Conservation (phyloP, 495 filamentous ascomycete species). For the Daldinia grandis region DNA sequence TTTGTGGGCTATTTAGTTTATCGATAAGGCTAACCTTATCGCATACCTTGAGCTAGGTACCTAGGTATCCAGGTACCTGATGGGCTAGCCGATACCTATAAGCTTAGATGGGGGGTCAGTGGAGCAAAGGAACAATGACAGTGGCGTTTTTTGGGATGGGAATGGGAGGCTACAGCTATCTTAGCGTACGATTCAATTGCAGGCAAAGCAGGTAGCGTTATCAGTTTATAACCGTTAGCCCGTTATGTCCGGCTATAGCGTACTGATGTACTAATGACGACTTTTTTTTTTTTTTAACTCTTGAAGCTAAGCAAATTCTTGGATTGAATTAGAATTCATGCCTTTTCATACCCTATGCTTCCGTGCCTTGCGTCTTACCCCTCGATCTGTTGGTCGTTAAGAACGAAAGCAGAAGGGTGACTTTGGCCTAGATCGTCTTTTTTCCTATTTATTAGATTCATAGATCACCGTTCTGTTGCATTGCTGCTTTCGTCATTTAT, state of each 20-base stretch:
- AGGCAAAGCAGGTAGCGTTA: constrained; percentile 12
- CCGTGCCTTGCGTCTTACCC: constrained; percentile 7
- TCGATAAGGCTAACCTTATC: constrained; percentile 42
- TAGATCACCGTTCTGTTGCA: constrained; percentile 14
- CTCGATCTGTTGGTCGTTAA: constrained; percentile 17
- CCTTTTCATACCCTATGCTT: constrained; percentile 13
- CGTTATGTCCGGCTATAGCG: constrained; percentile 16
- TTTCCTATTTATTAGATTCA: constrained; percentile 12
- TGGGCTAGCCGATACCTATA: not conserved
- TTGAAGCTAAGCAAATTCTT: constrained; percentile 31
- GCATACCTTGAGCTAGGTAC: too few species aligned
- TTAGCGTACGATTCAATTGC: constrained; percentile 19
- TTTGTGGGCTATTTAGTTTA: constrained; percentile 32
- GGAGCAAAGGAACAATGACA: not conserved
- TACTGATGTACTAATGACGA: constrained; percentile 42
- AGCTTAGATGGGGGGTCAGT: constrained; percentile 3
- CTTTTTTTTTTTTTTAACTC: constrained; percentile 25
- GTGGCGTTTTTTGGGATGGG: constrained; percentile 22
- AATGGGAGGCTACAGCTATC: constrained; percentile 12
- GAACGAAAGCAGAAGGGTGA: constrained; percentile 18
- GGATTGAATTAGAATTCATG: constrained; percentile 27
- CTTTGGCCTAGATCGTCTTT: not conserved
- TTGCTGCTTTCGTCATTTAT: not conserved
- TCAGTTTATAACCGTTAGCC: constrained; percentile 11
- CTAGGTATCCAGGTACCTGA: not conserved